A percentile compares a stretch with the other conserved stretches of the same genome.
These are phyloP conservation scores for Bothriochloa decipiens DNA, from an alignment of 176 grass and related monocot species.

Conservation along the genomic window DNA sequence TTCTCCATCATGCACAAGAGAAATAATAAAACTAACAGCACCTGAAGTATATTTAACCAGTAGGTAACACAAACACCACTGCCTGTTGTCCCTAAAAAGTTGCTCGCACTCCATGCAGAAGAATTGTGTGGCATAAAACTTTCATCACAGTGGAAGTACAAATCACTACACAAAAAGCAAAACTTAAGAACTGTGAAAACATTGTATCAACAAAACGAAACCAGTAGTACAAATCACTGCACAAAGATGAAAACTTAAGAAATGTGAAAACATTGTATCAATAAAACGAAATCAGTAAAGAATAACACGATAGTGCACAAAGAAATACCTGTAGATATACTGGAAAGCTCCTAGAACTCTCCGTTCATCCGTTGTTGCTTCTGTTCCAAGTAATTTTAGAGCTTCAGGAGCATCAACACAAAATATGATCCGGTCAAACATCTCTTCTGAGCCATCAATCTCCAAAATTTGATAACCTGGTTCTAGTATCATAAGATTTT, in stretches of 20 bases:
- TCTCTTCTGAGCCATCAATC: slow-evolving; percentile 54
- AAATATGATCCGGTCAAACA: slow-evolving; percentile 70
- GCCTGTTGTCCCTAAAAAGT: slow-evolving; percentile 71
- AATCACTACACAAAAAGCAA: no score
- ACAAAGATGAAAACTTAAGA: not conserved
- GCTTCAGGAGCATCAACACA: slow-evolving; percentile 69
- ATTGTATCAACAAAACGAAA: no score
- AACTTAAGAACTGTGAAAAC: no score
- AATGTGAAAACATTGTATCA: not conserved
- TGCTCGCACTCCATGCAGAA: slow-evolving; percentile 84
- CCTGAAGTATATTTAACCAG: slow-evolving; percentile 92
- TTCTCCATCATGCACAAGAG: not conserved
- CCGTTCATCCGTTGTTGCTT: slow-evolving; percentile 68
- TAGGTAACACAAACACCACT: slow-evolving; percentile 74
- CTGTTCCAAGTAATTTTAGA: slow-evolving; percentile 65
- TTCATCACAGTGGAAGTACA: slow-evolving; percentile 82
- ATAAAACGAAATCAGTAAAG: not conserved
- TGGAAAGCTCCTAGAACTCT: slow-evolving; percentile 78
- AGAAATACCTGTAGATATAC: slow-evolving; percentile 64
- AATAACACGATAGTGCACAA: not conserved
- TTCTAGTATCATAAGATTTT: not conserved
- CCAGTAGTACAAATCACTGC: slow-evolving; percentile 50
- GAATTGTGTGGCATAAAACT: slow-evolving; percentile 76
- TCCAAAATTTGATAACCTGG: slow-evolving; percentile 55
- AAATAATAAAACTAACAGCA: slow-evolving; percentile 2